Conservation (phyloP, 768 basidiomycete genomes). For the Lepiota venenata region DNA sequence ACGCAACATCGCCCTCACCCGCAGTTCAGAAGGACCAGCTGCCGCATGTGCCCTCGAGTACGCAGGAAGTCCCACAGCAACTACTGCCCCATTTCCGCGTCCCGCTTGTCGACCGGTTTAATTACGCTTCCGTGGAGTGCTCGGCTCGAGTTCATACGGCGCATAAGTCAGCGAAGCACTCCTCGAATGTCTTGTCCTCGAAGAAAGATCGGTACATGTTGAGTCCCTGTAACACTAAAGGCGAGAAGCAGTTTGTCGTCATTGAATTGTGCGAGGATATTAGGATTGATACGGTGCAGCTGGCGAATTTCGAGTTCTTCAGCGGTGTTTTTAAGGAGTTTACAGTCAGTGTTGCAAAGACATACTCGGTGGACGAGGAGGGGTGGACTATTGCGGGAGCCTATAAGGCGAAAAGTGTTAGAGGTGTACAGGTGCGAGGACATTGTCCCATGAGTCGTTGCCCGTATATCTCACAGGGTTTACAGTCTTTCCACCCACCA, state of each 20-base stretch:
- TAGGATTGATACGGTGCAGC: slow-evolving; percentile 90
- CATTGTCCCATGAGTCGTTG: neutral
- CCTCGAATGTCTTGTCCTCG: slow-evolving; percentile 79
- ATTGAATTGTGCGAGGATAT: slow-evolving; percentile 98
- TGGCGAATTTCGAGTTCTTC: slow-evolving; percentile 98
- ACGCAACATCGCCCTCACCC: neutral
- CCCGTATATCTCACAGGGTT: neutral
- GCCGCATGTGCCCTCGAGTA: slow-evolving; percentile 18
- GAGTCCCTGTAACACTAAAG: slow-evolving; percentile 72
- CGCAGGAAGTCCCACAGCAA: slow-evolving; percentile 28
- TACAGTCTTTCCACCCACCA: slow-evolving; percentile 75
- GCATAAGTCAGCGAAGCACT: slow-evolving; percentile 77
- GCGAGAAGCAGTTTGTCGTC: slow-evolving; percentile 73
- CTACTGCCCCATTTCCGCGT: slow-evolving; percentile 62
- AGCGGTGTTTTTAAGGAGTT: slow-evolving; percentile 95
- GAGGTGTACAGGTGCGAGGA: slow-evolving; percentile 80
- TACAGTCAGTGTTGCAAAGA: slow-evolving; percentile 82
- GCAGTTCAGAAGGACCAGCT: slow-evolving; percentile 12
- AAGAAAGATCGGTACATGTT: slow-evolving; percentile 97
- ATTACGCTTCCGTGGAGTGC: slow-evolving; percentile 92
- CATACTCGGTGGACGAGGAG: slow-evolving; percentile 51
- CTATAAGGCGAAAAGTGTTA: slow-evolving; percentile 83
- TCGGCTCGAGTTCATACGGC: slow-evolving; percentile 88
- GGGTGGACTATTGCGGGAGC: slow-evolving; percentile 75
- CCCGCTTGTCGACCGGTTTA: slow-evolving; percentile 84